Evolutionary conservation across 495 filamentous ascomycete genomes (phyloP).

Genomic region (Aspergillus homomorphus): DNA sequence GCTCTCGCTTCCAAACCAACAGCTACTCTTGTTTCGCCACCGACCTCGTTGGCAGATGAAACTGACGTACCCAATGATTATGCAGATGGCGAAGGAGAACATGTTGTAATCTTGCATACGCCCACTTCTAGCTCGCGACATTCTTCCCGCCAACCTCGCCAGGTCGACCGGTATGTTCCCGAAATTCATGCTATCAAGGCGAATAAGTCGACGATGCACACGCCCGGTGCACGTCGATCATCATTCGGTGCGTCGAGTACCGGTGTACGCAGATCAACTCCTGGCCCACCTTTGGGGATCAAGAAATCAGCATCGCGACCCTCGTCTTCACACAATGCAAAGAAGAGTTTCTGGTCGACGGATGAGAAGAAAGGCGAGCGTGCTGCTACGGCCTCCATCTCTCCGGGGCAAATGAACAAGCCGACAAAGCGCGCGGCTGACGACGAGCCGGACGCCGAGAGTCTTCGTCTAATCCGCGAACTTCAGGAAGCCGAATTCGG

Average conservation of each 20-base stretch:
- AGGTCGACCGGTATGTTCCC: slow-evolving; percentile 42
- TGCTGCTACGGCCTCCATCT: slow-evolving; percentile 26
- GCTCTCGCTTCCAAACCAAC: slow-evolving; percentile 35
- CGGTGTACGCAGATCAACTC: slow-evolving; percentile 29
- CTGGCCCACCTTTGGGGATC: slow-evolving; percentile 27
- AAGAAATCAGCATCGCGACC: slow-evolving; percentile 43
- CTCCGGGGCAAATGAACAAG: slow-evolving; percentile 34
- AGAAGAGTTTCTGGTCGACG: slow-evolving; percentile 41
- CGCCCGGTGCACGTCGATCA: slow-evolving; percentile 20
- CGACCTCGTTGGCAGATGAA: slow-evolving; percentile 50
- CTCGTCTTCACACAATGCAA: slow-evolving; percentile 40
- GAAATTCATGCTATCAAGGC: slow-evolving; percentile 35
- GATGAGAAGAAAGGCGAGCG: slow-evolving; percentile 34
- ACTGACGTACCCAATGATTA: slow-evolving; percentile 40
- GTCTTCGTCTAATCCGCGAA: slow-evolving; percentile 53
- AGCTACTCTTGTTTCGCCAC: slow-evolving; percentile 49
- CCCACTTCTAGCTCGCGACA: slow-evolving; percentile 49
- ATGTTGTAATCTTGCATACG: slow-evolving; percentile 33
- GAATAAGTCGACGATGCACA: slow-evolving; percentile 27
- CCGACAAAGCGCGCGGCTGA: slow-evolving; percentile 27
- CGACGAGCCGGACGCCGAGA: slow-evolving; percentile 48
- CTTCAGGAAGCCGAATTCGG: slow-evolving; percentile 59
- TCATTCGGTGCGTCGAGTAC: slow-evolving; percentile 24
- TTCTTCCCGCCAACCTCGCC: slow-evolving; percentile 49
- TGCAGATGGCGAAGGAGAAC: slow-evolving; percentile 38